phyloP scores from a whole-genome alignment of 495 filamentous ascomycete genomes.

The Podospora australis region DNA sequence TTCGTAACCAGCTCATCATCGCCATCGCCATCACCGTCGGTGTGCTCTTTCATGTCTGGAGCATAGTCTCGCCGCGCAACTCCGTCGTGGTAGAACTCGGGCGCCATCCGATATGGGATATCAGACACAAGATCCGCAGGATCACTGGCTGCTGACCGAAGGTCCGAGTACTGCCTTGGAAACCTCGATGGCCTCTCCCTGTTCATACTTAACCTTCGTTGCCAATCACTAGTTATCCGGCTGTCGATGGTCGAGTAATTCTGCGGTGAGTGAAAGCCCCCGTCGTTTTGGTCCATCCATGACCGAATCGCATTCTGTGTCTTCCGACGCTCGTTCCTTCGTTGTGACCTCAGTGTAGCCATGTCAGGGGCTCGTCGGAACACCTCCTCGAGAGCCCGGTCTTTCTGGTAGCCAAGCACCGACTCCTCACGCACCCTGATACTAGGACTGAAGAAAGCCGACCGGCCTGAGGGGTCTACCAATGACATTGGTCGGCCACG shows the following conservation, averaged over 20 bases:
- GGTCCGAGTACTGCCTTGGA: conserved; percentile 37
- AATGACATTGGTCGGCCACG: conserved; percentile 44
- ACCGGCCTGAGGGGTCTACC: conserved; percentile 41
- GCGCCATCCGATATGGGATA: conserved; percentile 28
- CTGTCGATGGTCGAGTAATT: conserved; percentile 44
- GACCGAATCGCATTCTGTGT: conserved; percentile 69
- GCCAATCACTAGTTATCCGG: conserved; percentile 30
- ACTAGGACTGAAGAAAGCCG: conserved; percentile 60
- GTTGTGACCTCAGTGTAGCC: conserved; percentile 39
- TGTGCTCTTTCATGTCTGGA: conserved; percentile 41
- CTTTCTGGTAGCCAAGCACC: conserved; percentile 77
- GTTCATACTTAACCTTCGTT: conserved; percentile 36
- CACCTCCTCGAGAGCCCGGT: conserved; percentile 85
- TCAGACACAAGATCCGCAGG: conserved; percentile 47
- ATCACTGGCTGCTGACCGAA: conserved; percentile 48
- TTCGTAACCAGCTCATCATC: conserved; percentile 87
- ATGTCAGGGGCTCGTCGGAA: conserved; percentile 56
- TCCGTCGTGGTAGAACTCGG: conserved; percentile 16
- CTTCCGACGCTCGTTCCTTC: conserved; percentile 53
- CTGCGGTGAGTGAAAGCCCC: conserved; percentile 52
- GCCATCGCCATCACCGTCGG: conserved; percentile 75
- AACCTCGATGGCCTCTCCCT: conserved; percentile 35
- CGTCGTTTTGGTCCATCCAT: conserved; percentile 77
- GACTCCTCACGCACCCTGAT: conserved; percentile 73
- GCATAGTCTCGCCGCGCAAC: conserved; percentile 25